phyloP scores from a whole-genome alignment of 176 grass and related monocot genomes.

The Musa itinerans region DNA sequence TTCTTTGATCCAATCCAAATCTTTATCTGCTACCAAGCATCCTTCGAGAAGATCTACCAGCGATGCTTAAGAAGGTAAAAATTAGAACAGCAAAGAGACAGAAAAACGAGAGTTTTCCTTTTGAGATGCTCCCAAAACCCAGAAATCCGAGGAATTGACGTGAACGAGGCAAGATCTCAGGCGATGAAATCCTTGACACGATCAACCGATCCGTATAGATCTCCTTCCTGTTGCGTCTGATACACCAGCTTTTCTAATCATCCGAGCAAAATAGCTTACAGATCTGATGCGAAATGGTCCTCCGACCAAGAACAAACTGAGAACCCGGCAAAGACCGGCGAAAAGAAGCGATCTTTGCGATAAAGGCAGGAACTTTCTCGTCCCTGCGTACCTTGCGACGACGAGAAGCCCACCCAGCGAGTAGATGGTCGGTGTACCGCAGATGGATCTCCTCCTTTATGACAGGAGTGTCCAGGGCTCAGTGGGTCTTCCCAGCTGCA shows the following conservation, averaged over 20 bases:
- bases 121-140: not conserved
- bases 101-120: not conserved
- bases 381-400: not conserved
- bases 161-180: not conserved
- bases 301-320: not conserved
- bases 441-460: slow-evolving; percentile 12
- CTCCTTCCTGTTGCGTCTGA: not conserved
- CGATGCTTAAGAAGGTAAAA: not conserved
- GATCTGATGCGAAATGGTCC: not conserved
- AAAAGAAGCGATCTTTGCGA: slow-evolving; percentile 7
- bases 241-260: not conserved
- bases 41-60: not conserved
- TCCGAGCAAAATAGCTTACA: not conserved
- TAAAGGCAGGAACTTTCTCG: slow-evolving; percentile 2
- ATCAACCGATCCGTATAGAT: not conserved
- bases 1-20: slow-evolving; percentile 19
- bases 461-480: slow-evolving; percentile 1
- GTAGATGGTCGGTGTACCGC: not conserved
- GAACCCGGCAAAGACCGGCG: not conserved
- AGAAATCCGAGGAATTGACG: too few relatives aligned
- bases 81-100: not conserved
- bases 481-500: slow-evolving; percentile 9
- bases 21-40: not conserved
- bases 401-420: not conserved
- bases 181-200: not conserved